Conservation (phyloP, 345 rosid species). For the Eucalyptus pauciflora region DNA sequence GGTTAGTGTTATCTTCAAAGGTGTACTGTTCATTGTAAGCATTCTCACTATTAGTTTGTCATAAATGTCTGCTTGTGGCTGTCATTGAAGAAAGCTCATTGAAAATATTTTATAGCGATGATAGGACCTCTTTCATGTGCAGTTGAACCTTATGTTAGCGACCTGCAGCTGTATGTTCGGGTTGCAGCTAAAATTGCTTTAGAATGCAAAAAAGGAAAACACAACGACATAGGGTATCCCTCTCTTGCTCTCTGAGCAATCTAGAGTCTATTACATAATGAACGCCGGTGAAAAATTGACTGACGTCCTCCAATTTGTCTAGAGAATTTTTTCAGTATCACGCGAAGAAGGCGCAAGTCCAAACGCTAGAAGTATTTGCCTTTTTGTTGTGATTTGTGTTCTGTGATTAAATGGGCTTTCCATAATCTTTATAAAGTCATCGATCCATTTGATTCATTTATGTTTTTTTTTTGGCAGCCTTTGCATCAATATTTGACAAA, state of each 20-base stretch:
- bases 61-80: not conserved
- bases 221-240: not conserved
- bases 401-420: not conserved
- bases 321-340: not conserved
- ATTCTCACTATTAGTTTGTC: not conserved
- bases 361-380: not conserved
- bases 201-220: not conserved
- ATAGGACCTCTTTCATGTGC: not conserved
- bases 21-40: not conserved
- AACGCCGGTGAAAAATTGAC: not conserved
- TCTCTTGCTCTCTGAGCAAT: not conserved
- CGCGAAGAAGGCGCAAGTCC: not conserved
- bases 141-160: not conserved
- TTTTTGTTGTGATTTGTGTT: not conserved
- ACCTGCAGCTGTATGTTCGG: not conserved
- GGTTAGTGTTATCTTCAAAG: not conserved
- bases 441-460: not conserved
- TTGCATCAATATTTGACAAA: too few relatives aligned
- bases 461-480: too few relatives aligned
- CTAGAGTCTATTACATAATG: not conserved
- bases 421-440: not conserved
- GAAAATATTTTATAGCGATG: not conserved
- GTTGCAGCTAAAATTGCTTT: not conserved
- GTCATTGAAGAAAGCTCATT: not conserved
- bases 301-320: not conserved